phyloP scores from a whole-genome alignment of 1,284 basidiomycete species.

The Takashimella tepidaria region DNA sequence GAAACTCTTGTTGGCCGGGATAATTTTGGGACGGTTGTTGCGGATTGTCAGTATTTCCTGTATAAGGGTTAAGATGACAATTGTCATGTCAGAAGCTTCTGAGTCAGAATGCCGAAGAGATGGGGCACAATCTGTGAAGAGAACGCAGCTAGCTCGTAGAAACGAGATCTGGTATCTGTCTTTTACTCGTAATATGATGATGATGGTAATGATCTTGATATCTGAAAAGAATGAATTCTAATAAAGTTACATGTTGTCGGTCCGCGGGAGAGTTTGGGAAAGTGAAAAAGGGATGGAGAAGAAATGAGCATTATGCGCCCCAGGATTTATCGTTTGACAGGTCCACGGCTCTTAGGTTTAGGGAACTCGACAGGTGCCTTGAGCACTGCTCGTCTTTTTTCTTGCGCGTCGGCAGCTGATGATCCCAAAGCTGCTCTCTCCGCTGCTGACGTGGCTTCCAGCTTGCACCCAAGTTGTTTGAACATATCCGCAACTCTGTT shows the following conservation, averaged over 20 bases:
- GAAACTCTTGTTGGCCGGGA: no score
- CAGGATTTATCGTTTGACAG: conserved; percentile 39
- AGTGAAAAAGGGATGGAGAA: background rate
- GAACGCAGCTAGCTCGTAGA: no score
- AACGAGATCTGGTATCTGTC: background rate
- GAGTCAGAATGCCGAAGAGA: no score
- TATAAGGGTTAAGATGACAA: no score
- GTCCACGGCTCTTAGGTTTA: conserved; percentile 50
- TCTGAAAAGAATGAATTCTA: background rate
- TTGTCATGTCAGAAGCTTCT: no score
- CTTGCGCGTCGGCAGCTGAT: conserved; percentile 56
- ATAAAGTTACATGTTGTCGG: background rate
- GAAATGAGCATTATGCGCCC: background rate
- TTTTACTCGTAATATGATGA: background rate
- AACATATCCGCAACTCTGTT: conserved; percentile 47
- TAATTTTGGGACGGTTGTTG: no score
- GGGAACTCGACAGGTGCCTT: conserved; percentile 73
- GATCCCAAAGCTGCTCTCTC: conserved; percentile 63
- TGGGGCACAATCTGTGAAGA: no score
- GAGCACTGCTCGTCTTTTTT: conserved; percentile 64
- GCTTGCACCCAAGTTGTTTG: conserved; percentile 60
- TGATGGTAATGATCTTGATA: background rate
- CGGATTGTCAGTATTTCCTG: no score
- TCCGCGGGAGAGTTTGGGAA: background rate
- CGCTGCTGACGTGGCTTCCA: conserved; percentile 56